A percentile compares a stretch with the other conserved stretches of the same genome.
These are phyloP conservation scores for Mallotus repandus DNA, from an alignment of 441 rosid genomes.

Conservation along the genomic window DNA sequence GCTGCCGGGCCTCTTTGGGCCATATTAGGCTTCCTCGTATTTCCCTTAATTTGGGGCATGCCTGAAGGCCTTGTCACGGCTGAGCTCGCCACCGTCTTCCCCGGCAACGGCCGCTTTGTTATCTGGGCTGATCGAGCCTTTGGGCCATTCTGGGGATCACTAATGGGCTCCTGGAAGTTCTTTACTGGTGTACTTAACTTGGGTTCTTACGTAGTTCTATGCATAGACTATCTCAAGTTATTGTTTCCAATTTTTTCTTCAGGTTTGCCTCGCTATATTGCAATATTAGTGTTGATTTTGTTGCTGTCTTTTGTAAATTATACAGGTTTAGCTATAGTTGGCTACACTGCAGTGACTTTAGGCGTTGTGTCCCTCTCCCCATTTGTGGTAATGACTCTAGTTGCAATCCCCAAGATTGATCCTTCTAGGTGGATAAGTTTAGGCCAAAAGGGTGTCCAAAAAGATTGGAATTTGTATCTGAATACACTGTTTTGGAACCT, in stretches of 20 bases:
- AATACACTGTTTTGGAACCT: slow-evolving; percentile 89
- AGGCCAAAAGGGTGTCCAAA: slow-evolving; percentile 54
- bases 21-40: slow-evolving; percentile 49
- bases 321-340: slow-evolving; percentile 66
- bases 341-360: slow-evolving; percentile 51
- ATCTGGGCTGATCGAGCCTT: slow-evolving; percentile 83
- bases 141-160: slow-evolving; percentile 69
- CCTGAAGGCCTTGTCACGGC: slow-evolving; percentile 66
- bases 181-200: slow-evolving; percentile 74
- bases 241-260: slow-evolving; percentile 48
- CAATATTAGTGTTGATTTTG: slow-evolving; percentile 43
- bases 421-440: slow-evolving; percentile 68
- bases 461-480: slow-evolving; percentile 72
- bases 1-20: slow-evolving; percentile 81
- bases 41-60: slow-evolving; percentile 61
- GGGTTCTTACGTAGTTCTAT: slow-evolving; percentile 71
- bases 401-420: slow-evolving; percentile 63
- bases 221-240: slow-evolving; percentile 59
- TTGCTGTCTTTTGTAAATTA: slow-evolving; percentile 59
- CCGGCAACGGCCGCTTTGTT: slow-evolving; percentile 82
- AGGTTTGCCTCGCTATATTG: slow-evolving; percentile 53
- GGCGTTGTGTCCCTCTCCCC: slow-evolving; percentile 69
- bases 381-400: slow-evolving; percentile 52
- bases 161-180: slow-evolving; percentile 83
- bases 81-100: slow-evolving; percentile 72